Evolutionary conservation across 2,329 filamentous ascomycete genomes (phyloP), one percentile per base, ranked within the genome.

Genomic region (Fusarium liriodendri): DNA sequence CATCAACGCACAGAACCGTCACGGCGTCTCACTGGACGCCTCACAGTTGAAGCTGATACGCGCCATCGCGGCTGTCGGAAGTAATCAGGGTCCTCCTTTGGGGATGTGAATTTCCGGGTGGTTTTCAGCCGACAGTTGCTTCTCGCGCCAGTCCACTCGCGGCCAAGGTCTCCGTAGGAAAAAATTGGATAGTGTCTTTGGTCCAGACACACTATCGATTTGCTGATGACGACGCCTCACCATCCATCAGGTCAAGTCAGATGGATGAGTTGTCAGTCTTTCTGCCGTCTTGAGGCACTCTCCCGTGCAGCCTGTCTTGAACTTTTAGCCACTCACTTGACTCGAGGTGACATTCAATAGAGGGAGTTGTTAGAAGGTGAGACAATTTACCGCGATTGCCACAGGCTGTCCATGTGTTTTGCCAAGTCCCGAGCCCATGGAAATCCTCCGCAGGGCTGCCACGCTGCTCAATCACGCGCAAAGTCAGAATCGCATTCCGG

Each of bases 401-500:
- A 27, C n/a, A 42, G 38, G 11, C 13, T 47, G 25, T 42, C 71
- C 60, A 35, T n/a, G 9, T 62, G 55, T 64, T 60, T 57, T 32
- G 22, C 55, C 52, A 33, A 35, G 50, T 66, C 64, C 54, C 62
- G 8, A 55, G 27, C 32, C 40, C 32, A 54, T 70, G 65, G 62
- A 64, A 63, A 61, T 45, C 42, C 55, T 62, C 45, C 64, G 27
- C 58, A 62, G 63, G 57, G 52, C 62, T 66, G 60, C 55, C 65
- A 71, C 52, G 37, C 58, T 38, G 47, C 42, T 61, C 20, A 37
- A 63, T 69, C 69, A 62, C 32, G 40, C 18, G 71, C 38, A 50
- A 70, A 52, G 50, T 45, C 37, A 55, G 62, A 71, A 67, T 67
- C 35, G 62, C 75, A 78, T 79, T 79, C 77, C 76, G 68, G 69